Conservation (phyloP, 2,329 filamentous ascomycete species). For the Colletotrichum sp. region DNA sequence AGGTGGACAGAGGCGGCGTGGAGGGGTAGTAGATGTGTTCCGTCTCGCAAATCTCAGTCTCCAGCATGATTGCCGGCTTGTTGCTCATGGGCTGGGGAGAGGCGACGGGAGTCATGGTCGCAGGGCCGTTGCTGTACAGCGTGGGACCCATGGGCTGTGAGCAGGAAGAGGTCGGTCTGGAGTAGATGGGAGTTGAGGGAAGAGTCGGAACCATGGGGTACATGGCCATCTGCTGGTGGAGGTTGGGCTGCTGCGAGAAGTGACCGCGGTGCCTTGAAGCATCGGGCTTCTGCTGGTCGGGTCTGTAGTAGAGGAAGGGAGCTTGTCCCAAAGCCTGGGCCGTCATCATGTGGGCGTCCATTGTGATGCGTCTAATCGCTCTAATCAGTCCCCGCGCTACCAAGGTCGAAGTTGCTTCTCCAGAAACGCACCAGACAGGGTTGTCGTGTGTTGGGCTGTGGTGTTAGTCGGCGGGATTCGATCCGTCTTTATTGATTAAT, state of each 20-base stretch:
- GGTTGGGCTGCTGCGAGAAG: conserved; percentile 58
- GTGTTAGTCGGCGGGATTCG: conserved; percentile 8
- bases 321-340: conserved; percentile 70
- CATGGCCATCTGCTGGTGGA: conserved; percentile 54
- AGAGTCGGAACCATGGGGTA: conserved; percentile 62
- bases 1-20: conserved; percentile 85
- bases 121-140: conserved; percentile 62
- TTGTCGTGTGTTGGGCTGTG: conserved; percentile 10
- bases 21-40: conserved; percentile 77
- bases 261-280: conserved; percentile 72
- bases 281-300: conserved; percentile 71
- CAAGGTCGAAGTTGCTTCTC: neutral
- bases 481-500: conserved; percentile 5
- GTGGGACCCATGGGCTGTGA: conserved; percentile 63
- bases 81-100: conserved; percentile 72
- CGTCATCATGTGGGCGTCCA: conserved; percentile 67
- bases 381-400: conserved; percentile 22
- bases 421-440: conserved; percentile 34
- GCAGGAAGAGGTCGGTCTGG: conserved; percentile 68
- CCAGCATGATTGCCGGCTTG: conserved; percentile 79
- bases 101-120: conserved; percentile 74
- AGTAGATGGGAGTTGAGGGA: conserved; percentile 68
- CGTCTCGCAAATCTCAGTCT: conserved; percentile 71
- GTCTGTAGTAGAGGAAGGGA: conserved; percentile 87
- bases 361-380: conserved; percentile 45